Base-by-base conservation (phyloP, 2,329 filamentous ascomycete species). In the Trichophyton mentagrophytes region DNA sequence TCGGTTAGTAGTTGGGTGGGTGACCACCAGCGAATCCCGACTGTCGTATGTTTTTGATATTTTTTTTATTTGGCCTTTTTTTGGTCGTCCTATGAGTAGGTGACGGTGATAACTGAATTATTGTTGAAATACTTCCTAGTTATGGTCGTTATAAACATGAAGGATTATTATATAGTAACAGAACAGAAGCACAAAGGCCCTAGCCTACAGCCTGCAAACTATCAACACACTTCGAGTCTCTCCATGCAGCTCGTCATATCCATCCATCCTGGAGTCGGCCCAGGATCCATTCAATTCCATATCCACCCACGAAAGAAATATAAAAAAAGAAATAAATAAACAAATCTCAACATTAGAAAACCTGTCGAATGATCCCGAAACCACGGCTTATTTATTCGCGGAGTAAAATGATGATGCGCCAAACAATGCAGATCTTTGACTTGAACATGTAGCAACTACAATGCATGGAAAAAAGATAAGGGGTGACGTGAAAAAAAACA, bases 401-500 rank as follows among this genome's bases (percentile, higher is more conserved):
- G 33, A 1, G 27, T 2, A 38, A 11, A 38, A 38, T 38, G 33
- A 1, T 38, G 11, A 38, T 38, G 33, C 47, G 13, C 33, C 36
- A 96, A 61, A 90, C 90, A 81, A 95, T 20, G 90, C 89, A 36
- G 89, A 90, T 58, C 88, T 89, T 38, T 9, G 11, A 38, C 33
- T 3, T 38, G 33, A 38, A 38, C 33, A 38, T 11, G 33, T 38
- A 38, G 33, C 33, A 38, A 38, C 33, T 13, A 38, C n/a, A n/a
- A 53, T 38, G 17, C 17, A 25, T 25, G 17, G 6, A 53, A 15
- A 15, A n/a, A 30, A 53, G 6, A 13, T n/a, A 11, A 30, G 3
- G 44, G 44, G 17, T 13, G 11, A 20, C 3, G 17, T 17, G 27
- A 55, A 4, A 55, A 55, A 36, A 17, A 20, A 49, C 17, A 36